A percentile compares a stretch with the other conserved stretches of the same genome.
phyloP scores from a whole-genome alignment of 2,329 filamentous ascomycete species.

The Ceratocystis harringtonii region DNA sequence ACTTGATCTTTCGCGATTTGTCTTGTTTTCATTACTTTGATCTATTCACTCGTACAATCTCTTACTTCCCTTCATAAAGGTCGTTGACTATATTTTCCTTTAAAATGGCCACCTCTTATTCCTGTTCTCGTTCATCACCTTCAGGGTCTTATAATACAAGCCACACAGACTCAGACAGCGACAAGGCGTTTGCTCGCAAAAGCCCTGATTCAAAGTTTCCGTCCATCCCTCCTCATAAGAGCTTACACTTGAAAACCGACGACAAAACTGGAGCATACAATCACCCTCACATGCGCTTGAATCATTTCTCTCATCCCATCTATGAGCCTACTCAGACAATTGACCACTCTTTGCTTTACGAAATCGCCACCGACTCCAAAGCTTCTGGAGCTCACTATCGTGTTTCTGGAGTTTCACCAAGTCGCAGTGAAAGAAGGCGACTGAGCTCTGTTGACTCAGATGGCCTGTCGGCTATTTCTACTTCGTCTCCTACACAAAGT shows the following conservation, averaged over 20 bases:
- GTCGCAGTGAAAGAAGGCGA: slow-evolving; percentile 3
- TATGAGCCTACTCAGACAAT: slow-evolving; percentile 1
- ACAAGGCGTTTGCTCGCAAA: slow-evolving; percentile 12
- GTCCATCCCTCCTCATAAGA: neutral
- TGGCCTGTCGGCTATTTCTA: neutral
- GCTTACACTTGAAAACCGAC: neutral
- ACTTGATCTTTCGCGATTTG: neutral
- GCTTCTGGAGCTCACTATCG: neutral
- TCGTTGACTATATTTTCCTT: neutral
- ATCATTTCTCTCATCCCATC: slow-evolving; percentile 5
- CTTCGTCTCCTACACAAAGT: slow-evolving; percentile 1
- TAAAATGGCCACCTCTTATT: slow-evolving; percentile 11
- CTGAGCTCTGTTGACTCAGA: slow-evolving; percentile 11
- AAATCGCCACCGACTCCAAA: neutral
- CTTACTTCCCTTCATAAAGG: neutral
- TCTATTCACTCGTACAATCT: neutral
- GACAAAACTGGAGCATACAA: neutral
- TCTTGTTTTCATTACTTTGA: neutral
- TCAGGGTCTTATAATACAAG: slow-evolving; percentile 8
- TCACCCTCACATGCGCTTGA: neutral
- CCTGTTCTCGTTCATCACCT: slow-evolving; percentile 10
- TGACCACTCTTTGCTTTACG: slow-evolving; percentile 1
- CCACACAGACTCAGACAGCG: slow-evolving; percentile 14
- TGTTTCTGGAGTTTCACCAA: slow-evolving; percentile 3
- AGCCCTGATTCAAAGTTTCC: slow-evolving; percentile 7